Base-by-base conservation (phyloP, 352 stramenopile genomes). In the Globisporangium megalacanthum region DNA sequence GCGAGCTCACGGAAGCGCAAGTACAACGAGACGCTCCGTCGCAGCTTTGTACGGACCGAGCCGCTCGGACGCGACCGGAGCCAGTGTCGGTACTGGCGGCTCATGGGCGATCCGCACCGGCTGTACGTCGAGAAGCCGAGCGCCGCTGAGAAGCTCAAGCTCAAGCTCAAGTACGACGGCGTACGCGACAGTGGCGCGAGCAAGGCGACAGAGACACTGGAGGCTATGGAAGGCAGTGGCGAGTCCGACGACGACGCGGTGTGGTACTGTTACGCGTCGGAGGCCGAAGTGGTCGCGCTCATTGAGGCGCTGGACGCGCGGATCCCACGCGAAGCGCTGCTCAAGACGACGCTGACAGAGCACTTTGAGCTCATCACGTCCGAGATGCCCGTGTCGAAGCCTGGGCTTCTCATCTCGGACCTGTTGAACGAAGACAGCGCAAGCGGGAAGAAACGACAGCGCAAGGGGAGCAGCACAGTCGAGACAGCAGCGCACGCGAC, bases 21-120 rank as follows among this genome's bases (percentile, higher is more conserved):
- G 51, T 82, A 79, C 35, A 79, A 66, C 39, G 69, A 79, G 8
- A 68, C 71, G n/a, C 71, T 94, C 41, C 79, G 81, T 14, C 67
- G 80, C 13, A 72, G 71, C 6, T 92, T 91, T 55, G 70, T 95
- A 17, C 86, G 86, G 17, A 87, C 83, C 0, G 82, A 95, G 49
- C 62, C 81, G 0, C 62, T 95, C 2, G 86, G 86, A 4, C 75
- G 80, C 17, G 86, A 95, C 39, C 72, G 76, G 29, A 58, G 77
- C 35, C 67, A 82, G 5, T 37, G 69, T 0, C 65, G 73, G 15
- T 94, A 94, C 60, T 95, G 86, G 86, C 64, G 88, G 13, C 73
- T 95, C 36, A 75, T 70, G 46, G 83, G 79, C 31, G 86, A 95
- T 45, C 58, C 70, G 10, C 63, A 70, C 39, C 71, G 79, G 31